Evolutionary conservation across 768 basidiomycete genomes (phyloP), one percentile per base, ranked within the genome.

Genomic region (Boletellus sp.): DNA sequence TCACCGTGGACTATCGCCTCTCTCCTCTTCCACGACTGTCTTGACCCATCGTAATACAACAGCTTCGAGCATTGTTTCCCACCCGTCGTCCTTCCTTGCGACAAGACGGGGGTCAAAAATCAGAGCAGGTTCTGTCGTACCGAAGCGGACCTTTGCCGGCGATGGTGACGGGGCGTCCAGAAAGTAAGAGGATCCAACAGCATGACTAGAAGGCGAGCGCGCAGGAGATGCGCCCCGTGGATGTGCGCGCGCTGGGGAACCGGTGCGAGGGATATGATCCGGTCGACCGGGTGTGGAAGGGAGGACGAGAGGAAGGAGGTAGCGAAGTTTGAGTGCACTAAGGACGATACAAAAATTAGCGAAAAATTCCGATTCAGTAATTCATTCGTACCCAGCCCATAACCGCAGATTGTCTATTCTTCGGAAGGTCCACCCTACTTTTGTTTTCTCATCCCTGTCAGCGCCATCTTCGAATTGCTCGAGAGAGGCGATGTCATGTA

Each of bases 351-450:
- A 15, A 35, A 38, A 17, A 43, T 55, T 39, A 52, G 38, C 0
- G 4, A 10, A 3, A 6, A 16, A 28, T 35, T 33, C 31, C 9
- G 33, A 32, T 10, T 23, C 4, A 10, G 24, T 8, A 9, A 11
- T 1, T 23, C 20, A 28, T 20, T 79, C 86, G 45, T 62, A 92
- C 90, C 87, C 92, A 38, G 81, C 84, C 85, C 89, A 94, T 19
- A 92, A 65, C 22, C 89, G 74, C 24, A 95, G 69, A 63, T 94
- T 95, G 66, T 94, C 93, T 2, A 83, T 88, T 48, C 91, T 70
- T 52, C 93, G 72, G 64, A 92, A 94, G 17, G 91, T 91, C 86
- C 89, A 91, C 0, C 84, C 81, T 51, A 74, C 78, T 68, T 76
- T 80, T 6, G 64, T 64, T 40, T 71, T 73, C 51, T 78, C 76